Conservation (phyloP, 1,139 yeast genomes). For the Yamadazyma oceani region DNA sequence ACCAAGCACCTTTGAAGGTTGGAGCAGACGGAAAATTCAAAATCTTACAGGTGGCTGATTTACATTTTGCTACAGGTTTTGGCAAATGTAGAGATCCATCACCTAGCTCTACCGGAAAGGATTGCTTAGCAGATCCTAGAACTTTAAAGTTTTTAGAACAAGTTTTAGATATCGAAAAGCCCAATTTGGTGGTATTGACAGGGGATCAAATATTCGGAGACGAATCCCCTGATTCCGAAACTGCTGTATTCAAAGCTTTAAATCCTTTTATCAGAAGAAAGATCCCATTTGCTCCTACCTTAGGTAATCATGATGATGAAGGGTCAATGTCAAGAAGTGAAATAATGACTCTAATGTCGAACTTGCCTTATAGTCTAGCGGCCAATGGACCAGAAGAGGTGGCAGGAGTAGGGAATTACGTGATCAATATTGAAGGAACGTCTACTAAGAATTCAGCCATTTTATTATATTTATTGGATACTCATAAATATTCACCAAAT, state of each 20-base stretch:
- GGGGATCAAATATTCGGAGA: conserved; percentile 86
- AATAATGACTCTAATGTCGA: conserved; percentile 54
- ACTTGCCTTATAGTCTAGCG: conserved; percentile 68
- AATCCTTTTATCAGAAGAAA: conserved; percentile 62
- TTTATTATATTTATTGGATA: conserved; percentile 74
- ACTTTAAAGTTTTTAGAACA: conserved; percentile 61
- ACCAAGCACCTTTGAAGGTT: conserved; percentile 21
- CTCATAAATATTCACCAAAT: conserved; percentile 68
- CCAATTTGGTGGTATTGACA: conserved; percentile 78
- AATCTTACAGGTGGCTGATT: conserved; percentile 81
- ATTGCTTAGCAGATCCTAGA: conserved; percentile 73
- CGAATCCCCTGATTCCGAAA: conserved; percentile 71
- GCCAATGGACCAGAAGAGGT: conserved; percentile 61
- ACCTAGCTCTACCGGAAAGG: conserved; percentile 41
- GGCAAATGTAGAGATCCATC: conserved; percentile 75
- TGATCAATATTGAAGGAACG: conserved; percentile 47
- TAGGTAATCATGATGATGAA: conserved; percentile 71
- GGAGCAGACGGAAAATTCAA: conserved; percentile 54
- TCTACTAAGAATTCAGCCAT: conserved; percentile 46
- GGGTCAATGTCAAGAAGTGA: conserved; percentile 54
- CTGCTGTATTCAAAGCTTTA: conserved; percentile 75
- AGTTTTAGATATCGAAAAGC: conserved; percentile 69
- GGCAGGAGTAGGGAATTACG: conserved; percentile 81
- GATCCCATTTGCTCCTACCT: conserved; percentile 77
- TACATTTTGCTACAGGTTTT: conserved; percentile 68